Base-by-base conservation (phyloP, 441 rosid species). In the Populus hybrid region DNA sequence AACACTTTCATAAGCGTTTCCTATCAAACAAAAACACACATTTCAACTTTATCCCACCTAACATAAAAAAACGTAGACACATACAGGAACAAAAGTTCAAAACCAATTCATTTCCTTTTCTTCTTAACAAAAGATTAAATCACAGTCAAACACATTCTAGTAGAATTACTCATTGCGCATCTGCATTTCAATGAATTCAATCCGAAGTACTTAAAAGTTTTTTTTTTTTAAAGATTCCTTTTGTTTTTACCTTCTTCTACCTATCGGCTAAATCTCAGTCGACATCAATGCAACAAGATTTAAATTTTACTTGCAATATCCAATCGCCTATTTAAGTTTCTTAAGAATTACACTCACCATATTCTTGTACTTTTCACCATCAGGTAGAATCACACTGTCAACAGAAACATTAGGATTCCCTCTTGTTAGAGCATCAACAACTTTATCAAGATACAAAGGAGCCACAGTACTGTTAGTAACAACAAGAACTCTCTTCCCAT, bases 401-500 rank as follows among this genome's bases (percentile, higher is more conserved):
- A 96, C 98, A 0, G 98, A 84, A 64, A 96, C 84, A 79, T 93
- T 90, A 0, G 98, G 95, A 82, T 93, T 96, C 23, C 92, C 98
- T 72, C 84, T 85, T 12, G 97, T 93, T 75, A 96, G 88, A 70
- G 97, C 90, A 72, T 96, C 87, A 18, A 91, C 78, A 72, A 92
- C 93, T 90, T 87, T 94, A 80, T 92, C 96, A 74, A 94, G 85
- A 82, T 92, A 94, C 1, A 94, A 72, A 18, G 97, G 92, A 11
- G 82, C 98, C 75, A 96, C 90, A 10, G 87, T 92, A 12, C 78
- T 87, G 46, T 93, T 96, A 57, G 99, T 96, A 35, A 91, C 99
- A 67, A 96, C 94, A 63, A 96, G 98, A 75, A 96, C 95, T 87
- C 86, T 90, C 91, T 94, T 96, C 1, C 99, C 99, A 74, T 91